Evolutionary conservation across 2,329 filamentous ascomycete species (phyloP).

Genomic region (Akanthomyces muscarius): DNA sequence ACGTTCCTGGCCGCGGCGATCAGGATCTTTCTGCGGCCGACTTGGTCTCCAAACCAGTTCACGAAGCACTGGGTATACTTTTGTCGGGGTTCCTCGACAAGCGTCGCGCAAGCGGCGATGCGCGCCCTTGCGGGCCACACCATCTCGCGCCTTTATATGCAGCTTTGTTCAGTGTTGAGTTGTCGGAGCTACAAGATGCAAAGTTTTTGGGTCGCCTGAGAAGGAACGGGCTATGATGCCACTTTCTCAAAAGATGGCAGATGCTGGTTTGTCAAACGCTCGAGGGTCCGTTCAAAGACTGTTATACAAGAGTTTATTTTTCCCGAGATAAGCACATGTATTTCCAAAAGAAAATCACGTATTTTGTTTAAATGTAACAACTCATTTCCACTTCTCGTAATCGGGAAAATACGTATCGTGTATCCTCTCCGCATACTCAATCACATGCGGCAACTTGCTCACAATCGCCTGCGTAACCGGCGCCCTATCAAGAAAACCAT

Average conservation of each 20-base stretch:
- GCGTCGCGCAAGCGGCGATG: conserved; percentile 19
- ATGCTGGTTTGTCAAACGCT: no score
- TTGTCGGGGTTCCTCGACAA: conserved; percentile 19
- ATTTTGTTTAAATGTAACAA: neutral
- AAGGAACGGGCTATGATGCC: neutral
- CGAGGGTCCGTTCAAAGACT: no score
- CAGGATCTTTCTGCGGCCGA: no score
- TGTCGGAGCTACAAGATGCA: conserved; percentile 12
- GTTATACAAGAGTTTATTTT: no score
- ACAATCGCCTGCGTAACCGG: conserved; percentile 45
- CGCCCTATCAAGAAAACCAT: conserved; percentile 30
- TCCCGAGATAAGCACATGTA: neutral
- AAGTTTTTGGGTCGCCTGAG: conserved; percentile 11
- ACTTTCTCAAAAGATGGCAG: no score
- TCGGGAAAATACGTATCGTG: conserved; percentile 55
- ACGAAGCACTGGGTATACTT: conserved; percentile 4
- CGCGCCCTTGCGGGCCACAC: conserved; percentile 21
- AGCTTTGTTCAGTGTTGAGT: conserved; percentile 17
- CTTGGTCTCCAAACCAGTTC: conserved; percentile 5
- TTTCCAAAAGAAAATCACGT: neutral
- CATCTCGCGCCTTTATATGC: conserved; percentile 21
- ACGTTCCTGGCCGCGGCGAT: neutral
- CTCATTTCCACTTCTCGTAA: conserved; percentile 40
- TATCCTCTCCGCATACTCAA: conserved; percentile 55
- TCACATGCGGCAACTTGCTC: conserved; percentile 41